Conservation (phyloP, 495 filamentous ascomycete species). For the Aspergillus sclerotiicarbonarius region DNA sequence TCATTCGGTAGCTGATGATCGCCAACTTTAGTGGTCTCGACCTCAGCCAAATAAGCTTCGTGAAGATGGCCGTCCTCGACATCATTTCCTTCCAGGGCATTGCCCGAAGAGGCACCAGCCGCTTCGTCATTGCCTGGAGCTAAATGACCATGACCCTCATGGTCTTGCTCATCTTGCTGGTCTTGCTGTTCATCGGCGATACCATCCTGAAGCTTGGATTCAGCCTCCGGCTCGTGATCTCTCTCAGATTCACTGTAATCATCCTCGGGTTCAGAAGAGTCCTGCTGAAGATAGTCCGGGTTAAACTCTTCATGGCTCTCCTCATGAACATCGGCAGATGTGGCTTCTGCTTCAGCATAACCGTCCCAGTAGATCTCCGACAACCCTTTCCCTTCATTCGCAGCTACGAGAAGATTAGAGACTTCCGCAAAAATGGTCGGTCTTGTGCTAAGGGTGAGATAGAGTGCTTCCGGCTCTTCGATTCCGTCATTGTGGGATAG, state of each 20-base stretch:
- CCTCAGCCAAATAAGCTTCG: slow-evolving; percentile 9
- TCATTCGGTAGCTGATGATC: slow-evolving; percentile 10
- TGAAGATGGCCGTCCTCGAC: slow-evolving; percentile 3
- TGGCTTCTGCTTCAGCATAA: slow-evolving; percentile 30
- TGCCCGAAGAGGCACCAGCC: not conserved
- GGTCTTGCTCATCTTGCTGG: slow-evolving; percentile 11
- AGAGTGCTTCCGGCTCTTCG: slow-evolving; percentile 53
- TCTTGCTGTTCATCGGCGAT: slow-evolving; percentile 9
- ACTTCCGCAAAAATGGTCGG: slow-evolving; percentile 41
- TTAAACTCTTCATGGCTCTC: slow-evolving; percentile 12
- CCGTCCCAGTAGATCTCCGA: slow-evolving; percentile 47
- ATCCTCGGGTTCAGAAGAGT: slow-evolving; percentile 4
- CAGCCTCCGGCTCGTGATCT: no score
- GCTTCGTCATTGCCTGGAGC: not conserved
- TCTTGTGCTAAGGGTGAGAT: slow-evolving; percentile 52
- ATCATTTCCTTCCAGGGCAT: not conserved
- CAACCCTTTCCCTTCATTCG: slow-evolving; percentile 57
- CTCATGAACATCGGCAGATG: slow-evolving; percentile 18
- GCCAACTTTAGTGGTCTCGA: slow-evolving; percentile 5
- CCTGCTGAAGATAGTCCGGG: slow-evolving; percentile 14
- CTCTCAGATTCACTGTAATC: not conserved
- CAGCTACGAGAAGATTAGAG: slow-evolving; percentile 49
- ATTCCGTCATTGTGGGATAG: slow-evolving; percentile 60
- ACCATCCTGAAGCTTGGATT: not conserved
- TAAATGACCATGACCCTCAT: slow-evolving; percentile 2